Evolutionary conservation across 495 filamentous ascomycete genomes (phyloP), one percentile per base, ranked within the genome.

Genomic region (Ramalina intermedia): DNA sequence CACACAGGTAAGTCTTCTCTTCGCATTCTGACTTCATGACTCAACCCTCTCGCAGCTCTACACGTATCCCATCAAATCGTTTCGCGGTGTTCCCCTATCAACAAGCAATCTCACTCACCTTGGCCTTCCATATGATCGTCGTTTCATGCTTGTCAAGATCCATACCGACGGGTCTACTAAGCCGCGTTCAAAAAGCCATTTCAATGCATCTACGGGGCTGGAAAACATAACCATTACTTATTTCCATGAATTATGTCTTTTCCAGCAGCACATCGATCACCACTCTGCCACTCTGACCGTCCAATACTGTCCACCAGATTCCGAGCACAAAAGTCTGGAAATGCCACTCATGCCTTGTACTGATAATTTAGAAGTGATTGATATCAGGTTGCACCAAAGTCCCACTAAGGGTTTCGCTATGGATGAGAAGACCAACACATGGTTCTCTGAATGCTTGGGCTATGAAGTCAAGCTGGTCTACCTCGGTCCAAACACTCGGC

Each of bases 31-130:
- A 17, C 4, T 13, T 36, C 13, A 20, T 49, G 36, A 37, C 49
- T 4, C 18, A 23, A 13, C 11, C 40, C 14, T 39, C 20, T 17
- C 37, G 42, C 57, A 91, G 82, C 72, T 96, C 29, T 91, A 85
- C 65, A 71, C 84, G 38, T 93, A 94, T 60, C 87, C 89, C 48
- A 84, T 96, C 68, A 96, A 94, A 58, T 87, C 81, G 2, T 73
- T 95, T 1, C 78, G 82, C 5, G 78, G 74, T 5, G 75, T 84
- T 26, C 49, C 71, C 23, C 61, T 94, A 35, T 40, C 65, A 3
- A 57, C 67, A 18, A 72, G 82, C 11, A 51, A 64, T 6, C 58
- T 89, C 33, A 80, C 78, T 1, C 63, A 70, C n/a, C 71, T 78
- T 52, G 87, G 87, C 12, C 74, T 93, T 50, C 64, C 66, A 29